Conservation (phyloP, 805 yeast genomes). For the Maudiozyma serrabonitensis region DNA sequence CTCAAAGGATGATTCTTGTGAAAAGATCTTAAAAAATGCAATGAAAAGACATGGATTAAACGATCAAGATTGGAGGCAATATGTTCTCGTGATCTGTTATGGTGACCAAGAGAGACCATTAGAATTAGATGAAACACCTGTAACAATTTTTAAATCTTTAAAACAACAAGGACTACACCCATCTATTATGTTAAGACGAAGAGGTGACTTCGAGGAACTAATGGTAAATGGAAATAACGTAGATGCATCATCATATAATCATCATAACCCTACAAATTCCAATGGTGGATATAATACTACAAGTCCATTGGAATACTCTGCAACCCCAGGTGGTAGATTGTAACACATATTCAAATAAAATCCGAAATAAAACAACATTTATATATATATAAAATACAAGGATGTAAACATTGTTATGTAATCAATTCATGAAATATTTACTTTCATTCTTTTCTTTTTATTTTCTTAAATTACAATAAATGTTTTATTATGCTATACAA, state of each 20-base stretch:
- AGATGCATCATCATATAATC: background rate
- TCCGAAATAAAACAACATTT: background rate
- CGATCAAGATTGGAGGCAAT: slow-evolving; percentile 76
- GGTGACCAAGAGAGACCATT: slow-evolving; percentile 84
- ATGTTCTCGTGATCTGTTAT: slow-evolving; percentile 80
- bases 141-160: slow-evolving; percentile 70
- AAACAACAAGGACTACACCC: slow-evolving; percentile 83
- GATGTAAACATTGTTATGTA: background rate
- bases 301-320: slow-evolving; percentile 6
- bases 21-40: slow-evolving; percentile 78
- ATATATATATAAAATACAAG: background rate
- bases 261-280: slow-evolving; percentile 8
- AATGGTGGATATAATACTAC: slow-evolving; percentile 9
- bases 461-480: background rate
- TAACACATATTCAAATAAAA: slow-evolving; percentile 2
- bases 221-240: slow-evolving; percentile 10
- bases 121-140: slow-evolving; percentile 81
- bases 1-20: slow-evolving; percentile 84
- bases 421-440: too few relatives aligned
- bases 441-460: background rate
- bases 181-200: slow-evolving; percentile 81
- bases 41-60: slow-evolving; percentile 75
- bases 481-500: background rate
- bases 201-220: slow-evolving; percentile 42
- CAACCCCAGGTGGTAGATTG: slow-evolving; percentile 25